These are phyloP conservation scores for Phialophora chinensis DNA, from an alignment of 2,329 filamentous ascomycete species.

Conservation along the genomic window DNA sequence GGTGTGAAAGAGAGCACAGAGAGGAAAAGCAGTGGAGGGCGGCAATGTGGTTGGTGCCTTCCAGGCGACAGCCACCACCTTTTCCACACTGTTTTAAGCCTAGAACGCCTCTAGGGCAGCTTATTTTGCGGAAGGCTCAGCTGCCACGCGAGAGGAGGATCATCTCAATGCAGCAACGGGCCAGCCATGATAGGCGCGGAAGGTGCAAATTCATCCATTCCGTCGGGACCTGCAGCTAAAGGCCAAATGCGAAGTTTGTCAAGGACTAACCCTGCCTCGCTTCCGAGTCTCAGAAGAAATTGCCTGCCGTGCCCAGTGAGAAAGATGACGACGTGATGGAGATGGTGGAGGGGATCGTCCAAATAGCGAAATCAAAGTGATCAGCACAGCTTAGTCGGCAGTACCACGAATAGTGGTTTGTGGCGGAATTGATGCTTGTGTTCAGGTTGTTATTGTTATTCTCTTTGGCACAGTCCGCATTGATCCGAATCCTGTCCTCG, in stretches of 20 bases:
- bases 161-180: neutral
- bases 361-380: slow-evolving; percentile 8
- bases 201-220: slow-evolving; percentile 8
- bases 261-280: slow-evolving; percentile 13
- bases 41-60: slow-evolving; percentile 5
- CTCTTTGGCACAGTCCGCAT: neutral
- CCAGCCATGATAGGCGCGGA: slow-evolving; percentile 17
- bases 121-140: slow-evolving; percentile 14
- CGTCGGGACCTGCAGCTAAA: slow-evolving; percentile 24
- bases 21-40: slow-evolving; percentile 1
- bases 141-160: slow-evolving; percentile 18
- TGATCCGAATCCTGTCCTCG: too few relatives aligned
- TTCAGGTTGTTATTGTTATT: neutral
- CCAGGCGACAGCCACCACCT: slow-evolving; percentile 3
- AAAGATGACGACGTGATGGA: slow-evolving; percentile 10
- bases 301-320: slow-evolving; percentile 1
- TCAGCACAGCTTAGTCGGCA: neutral
- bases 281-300: slow-evolving; percentile 27
- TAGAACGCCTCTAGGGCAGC: neutral
- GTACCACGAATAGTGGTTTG: neutral
- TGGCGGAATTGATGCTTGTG: neutral
- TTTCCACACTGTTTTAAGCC: neutral
- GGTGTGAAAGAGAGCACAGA: slow-evolving; percentile 2
- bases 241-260: slow-evolving; percentile 7
- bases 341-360: slow-evolving; percentile 1